Evolutionary conservation across 1,284 basidiomycete genomes (phyloP), one percentile per base, ranked within the genome.

Genomic region (Rhodotorula sp.): DNA sequence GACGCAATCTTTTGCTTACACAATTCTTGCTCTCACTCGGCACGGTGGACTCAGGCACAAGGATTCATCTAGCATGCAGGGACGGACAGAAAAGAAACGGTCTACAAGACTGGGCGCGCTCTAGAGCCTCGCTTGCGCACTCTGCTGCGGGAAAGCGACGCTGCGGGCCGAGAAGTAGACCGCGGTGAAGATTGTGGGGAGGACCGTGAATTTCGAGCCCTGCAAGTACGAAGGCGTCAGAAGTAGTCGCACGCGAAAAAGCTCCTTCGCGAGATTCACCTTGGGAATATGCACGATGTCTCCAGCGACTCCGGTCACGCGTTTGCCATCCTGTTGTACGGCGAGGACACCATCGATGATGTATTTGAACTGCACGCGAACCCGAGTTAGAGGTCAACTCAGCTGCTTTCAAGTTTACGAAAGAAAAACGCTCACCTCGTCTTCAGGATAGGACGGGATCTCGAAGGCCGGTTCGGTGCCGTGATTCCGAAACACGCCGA

Each of bases 221-320:
- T 60, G 46, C 20, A 49, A 24, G 20, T 29, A 26, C 22, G 29
- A 26, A 26, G 22, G 26, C 17, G 4, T 17, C 53, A 18, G 26
- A 17, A 29, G 14, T 6, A 26, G 14, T 54, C 4, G 53, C 26
- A 26, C 53, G 17, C 6, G 1, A 29, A 29, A 53, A 26, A 12
- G 26, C 29, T 29, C 26, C 26, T 26, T 5, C 22, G 26, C 12
- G 2, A 22, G 5, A 7, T 48, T 49, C 24, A 61, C 60, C 30
- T 37, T 42, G 24, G 60, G 60, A n/a, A 61, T 61, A 48, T 61
- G 33, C 14, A 61, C 33, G 22, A 61, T 18, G 48, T 61, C 60
- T 30, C 60, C 60, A 6, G 30, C 48, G 6, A n/a, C 15, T 0
- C 48, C 60, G 8, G 30, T 24, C 10, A 61, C 12, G 6, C 15